Conservation (phyloP, 345 rosid genomes). For the Brassica cretica region DNA sequence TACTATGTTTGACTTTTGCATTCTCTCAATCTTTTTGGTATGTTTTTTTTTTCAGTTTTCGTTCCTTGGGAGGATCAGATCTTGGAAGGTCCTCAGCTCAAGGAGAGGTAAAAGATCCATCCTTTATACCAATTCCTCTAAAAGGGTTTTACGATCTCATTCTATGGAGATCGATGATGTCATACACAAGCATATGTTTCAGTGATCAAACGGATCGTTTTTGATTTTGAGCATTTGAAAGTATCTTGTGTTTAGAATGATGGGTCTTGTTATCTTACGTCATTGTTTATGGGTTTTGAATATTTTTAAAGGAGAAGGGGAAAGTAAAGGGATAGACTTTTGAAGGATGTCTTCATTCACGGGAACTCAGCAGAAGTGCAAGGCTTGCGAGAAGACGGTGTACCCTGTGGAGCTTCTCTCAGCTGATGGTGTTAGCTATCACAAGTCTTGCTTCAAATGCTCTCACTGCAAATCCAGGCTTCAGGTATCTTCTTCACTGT, state of each 20-base stretch:
- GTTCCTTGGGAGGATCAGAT: constrained; percentile 30
- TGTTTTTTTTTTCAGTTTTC: constrained; percentile 25
- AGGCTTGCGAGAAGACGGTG: constrained; percentile 78
- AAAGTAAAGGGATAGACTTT: constrained; percentile 1
- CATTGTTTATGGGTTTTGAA: constrained; percentile 2
- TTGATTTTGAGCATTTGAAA: neutral
- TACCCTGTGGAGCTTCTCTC: constrained; percentile 65
- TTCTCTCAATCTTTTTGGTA: constrained; percentile 3
- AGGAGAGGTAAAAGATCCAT: constrained; percentile 31
- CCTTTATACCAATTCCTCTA: neutral
- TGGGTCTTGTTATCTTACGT: neutral
- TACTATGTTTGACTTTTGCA: constrained; percentile 1
- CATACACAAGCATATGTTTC: neutral
- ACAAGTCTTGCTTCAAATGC: constrained; percentile 91
- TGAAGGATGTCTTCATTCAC: constrained; percentile 47
- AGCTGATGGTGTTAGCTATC: constrained; percentile 77
- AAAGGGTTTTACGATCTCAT: constrained; percentile 5
- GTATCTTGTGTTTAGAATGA: neutral
- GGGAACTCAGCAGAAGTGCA: constrained; percentile 77
- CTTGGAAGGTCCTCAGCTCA: constrained; percentile 11
- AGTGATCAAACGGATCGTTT: constrained; percentile 1
- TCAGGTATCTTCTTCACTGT: constrained; percentile 43
- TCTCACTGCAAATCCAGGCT: constrained; percentile 79
- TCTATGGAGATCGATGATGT: neutral
- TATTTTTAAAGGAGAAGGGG: neutral